Evolutionary conservation across 345 rosid species (phyloP).

Genomic region (Pelargonium nanum): DNA sequence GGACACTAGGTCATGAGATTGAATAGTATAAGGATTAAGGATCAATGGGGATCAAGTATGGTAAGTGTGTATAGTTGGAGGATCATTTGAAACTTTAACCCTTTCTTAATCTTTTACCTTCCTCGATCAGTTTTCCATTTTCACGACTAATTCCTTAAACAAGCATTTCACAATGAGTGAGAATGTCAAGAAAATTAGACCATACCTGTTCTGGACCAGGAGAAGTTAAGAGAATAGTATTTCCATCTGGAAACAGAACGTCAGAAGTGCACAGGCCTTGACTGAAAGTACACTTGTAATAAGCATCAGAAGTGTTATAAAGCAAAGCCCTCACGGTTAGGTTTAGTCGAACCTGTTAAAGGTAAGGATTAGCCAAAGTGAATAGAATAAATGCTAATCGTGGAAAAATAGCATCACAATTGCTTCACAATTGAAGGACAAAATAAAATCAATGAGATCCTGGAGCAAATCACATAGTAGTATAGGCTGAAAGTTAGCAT

Average conservation of each 20-base stretch:
- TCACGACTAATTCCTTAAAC: neutral
- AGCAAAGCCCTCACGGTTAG: conserved; percentile 42
- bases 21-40: no score
- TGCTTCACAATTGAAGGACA: neutral
- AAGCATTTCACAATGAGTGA: neutral
- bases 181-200: conserved; percentile 4
- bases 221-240: conserved; percentile 59
- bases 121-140: neutral
- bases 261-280: conserved; percentile 40
- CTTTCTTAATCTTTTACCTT: neutral
- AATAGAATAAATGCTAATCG: neutral
- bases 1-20: no score
- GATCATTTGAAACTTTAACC: neutral
- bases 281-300: conserved; percentile 60
- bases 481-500: neutral
- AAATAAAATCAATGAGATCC: no score
- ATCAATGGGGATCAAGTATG: no score
- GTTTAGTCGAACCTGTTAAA: conserved; percentile 56
- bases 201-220: conserved; percentile 53
- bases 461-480: neutral
- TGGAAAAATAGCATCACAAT: neutral
- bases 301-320: conserved; percentile 71
- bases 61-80: no score
- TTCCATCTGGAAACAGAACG: conserved; percentile 54
- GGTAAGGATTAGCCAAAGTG: conserved; percentile 7